Base-by-base conservation (phyloP, 805 yeast species). In the Ogataea salicorniae region DNA sequence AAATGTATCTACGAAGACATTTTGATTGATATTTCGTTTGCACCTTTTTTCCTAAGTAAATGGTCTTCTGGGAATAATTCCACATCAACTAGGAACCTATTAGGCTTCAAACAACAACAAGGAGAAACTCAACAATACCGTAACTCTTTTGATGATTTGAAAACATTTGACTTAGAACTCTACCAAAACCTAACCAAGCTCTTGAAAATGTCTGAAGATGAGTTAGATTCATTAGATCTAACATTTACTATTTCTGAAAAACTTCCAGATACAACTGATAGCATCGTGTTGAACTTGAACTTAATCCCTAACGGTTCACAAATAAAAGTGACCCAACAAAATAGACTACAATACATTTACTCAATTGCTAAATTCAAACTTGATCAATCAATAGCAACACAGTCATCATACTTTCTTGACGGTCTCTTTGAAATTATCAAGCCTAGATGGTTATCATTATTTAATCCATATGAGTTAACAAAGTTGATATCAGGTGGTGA, bases 1-100 rank as follows among this genome's bases (percentile, higher is more conserved):
- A 92, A 90, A 61, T 91, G 97, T 59, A 69, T 92, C 3, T 89
- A 87, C 61, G 96, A 88, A 46, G 81, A 81, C 45, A 83, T 90
- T 4, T 70, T 92, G 52, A 79, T 92, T 7, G 95, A 91, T 63
- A 77, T 87, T 22, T 77, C 81, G 16, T 91, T 92, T 74, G 90
- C 97, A 0, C 87, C 92, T 2, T 88, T 89, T 53, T 92, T 92
- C 58, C 64, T 94, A 39, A 80, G 76, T 63, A 81, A 86, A 60
- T 80, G 92, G 83, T 49, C 61, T 1, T 44, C 49, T 3, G 34
- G 49, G n/a, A 11, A 37, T 16, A 11, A 23, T 9, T 46, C 51
- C 14, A 26, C 46, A 22, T 70, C 76, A 43, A 70, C 68, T 40
- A 64, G 73, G 9, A 46, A 47, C 7, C 16, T 39, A 9, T 26